A percentile compares a stretch with the other conserved stretches of the same genome.
Evolutionary conservation across 78 protist species (phyloP).

Genomic region (Cavenderia fasciculata): DNA sequence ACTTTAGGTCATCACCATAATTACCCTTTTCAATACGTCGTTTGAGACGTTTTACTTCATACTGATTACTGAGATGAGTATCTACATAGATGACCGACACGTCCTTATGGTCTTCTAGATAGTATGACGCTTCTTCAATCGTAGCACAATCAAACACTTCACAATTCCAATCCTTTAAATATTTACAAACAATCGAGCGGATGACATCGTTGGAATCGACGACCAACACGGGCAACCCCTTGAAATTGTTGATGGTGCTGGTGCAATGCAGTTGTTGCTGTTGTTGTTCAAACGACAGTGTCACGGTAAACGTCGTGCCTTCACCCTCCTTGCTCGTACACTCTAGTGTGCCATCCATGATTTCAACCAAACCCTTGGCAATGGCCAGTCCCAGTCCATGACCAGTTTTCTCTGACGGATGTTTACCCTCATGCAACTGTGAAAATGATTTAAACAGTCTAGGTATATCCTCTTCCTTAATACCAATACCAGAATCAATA

Average conservation of each 20-base stretch:
- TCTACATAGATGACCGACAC: slow-evolving; percentile 26
- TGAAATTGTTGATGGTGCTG: slow-evolving; percentile 36
- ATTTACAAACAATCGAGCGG: neutral
- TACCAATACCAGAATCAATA: slow-evolving; percentile 60
- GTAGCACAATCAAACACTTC: neutral
- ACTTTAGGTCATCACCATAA: too few species aligned
- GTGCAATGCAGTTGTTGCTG: slow-evolving; percentile 49
- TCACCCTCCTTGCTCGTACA: neutral
- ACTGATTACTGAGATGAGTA: too few species aligned
- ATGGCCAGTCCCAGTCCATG: slow-evolving; percentile 62
- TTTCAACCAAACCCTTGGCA: slow-evolving; percentile 19
- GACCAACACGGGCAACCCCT: neutral
- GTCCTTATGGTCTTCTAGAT: too few species aligned
- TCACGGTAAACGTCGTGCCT: slow-evolving; percentile 16
- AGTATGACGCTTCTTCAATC: too few species aligned
- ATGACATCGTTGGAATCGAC: slow-evolving; percentile 8
- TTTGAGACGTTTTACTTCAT: too few species aligned
- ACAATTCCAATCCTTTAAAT: slow-evolving; percentile 38
- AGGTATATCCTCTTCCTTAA: neutral
- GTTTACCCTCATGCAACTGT: slow-evolving; percentile 21
- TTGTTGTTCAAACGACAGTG: neutral
- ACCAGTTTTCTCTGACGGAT: slow-evolving; percentile 8
- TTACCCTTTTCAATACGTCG: too few species aligned
- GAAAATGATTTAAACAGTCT: slow-evolving; percentile 35
- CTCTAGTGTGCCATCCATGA: slow-evolving; percentile 57